Conservation (phyloP, 2,329 filamentous ascomycete genomes). For the Aspergillus ustus region DNA sequence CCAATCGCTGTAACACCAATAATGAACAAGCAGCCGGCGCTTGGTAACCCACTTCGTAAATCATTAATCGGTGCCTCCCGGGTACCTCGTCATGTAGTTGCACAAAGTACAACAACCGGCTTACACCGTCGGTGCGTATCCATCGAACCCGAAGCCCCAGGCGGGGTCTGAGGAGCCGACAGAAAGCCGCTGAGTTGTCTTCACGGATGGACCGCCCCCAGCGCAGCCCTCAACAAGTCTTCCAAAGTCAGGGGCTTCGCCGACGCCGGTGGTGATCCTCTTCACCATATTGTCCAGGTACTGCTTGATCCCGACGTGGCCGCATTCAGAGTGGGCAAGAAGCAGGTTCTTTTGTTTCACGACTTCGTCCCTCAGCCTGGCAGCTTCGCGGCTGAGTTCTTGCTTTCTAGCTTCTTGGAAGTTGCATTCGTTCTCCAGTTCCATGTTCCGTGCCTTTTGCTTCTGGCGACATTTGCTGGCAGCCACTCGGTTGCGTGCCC, state of each 20-base stretch:
- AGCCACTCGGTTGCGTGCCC: constrained; percentile 64
- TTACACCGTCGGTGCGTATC: not conserved
- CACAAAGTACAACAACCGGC: not conserved
- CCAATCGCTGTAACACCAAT: not conserved
- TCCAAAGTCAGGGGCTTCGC: not conserved
- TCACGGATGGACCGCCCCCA: not conserved
- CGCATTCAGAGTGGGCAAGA: constrained; percentile 9
- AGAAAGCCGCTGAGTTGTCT: not conserved
- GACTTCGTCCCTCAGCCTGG: not conserved
- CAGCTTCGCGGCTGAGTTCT: not conserved
- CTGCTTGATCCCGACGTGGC: not conserved
- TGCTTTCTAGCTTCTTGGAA: constrained; percentile 12
- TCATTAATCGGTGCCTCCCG: constrained; percentile 3
- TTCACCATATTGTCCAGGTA: constrained; percentile 10
- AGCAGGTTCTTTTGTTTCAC: constrained; percentile 2
- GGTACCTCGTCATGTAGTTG: not conserved
- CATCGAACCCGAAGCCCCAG: constrained; percentile 1
- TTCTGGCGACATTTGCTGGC: constrained; percentile 67
- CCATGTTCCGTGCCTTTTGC: constrained; percentile 62
- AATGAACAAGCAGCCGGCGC: not conserved
- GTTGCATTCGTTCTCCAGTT: constrained; percentile 49
- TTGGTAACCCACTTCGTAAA: not conserved
- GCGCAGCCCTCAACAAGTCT: not conserved
- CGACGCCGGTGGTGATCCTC: not conserved
- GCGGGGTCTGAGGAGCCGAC: not conserved